Base-by-base conservation (phyloP, 2,329 filamentous ascomycete species). In the Paramyrothecium sp. region DNA sequence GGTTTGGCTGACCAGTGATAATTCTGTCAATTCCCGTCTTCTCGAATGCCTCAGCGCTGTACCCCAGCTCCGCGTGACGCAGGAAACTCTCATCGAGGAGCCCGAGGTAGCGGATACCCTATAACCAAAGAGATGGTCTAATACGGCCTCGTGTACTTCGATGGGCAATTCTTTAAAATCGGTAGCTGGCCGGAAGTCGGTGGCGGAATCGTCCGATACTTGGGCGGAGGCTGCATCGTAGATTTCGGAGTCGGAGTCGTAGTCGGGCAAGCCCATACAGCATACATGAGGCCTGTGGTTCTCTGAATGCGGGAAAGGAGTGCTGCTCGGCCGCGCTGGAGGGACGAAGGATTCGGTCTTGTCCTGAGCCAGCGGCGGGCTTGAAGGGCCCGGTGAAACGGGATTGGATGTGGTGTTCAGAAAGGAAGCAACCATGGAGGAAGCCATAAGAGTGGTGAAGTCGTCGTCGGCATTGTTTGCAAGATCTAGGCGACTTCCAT, bases 91-190 rank as follows among this genome's bases (percentile, higher is more conserved):
- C 51, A 83, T 76, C 53, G 81, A 79, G 65, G 81, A 83, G 58
- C 81, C 80, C 47, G 82, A 82, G 19, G 83, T 78, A 5, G 86
- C 78, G 1, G 88, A 87, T 46, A 86, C 82, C 51, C 86, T 82
- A 58, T 88, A 86, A 3, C 88, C 89, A 64, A 91, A 90, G 2
- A 91, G 73, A 62, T 89, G 83, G 68, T 91, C 89, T 16, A 91
- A 75, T 55, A 91, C 87, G 56, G 83, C 84, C 65, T 90, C 88
- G 67, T 90, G 88, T 13, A 92, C 89, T 69, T 91, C 89, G 56
- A 83, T 80, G 1, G 89, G 89, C 2, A 91, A 75, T 60, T 84
- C 71, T 49, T 78, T 74, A 52, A 85, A 72, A 54, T 78, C 76
- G 7, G 60, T 68, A 12, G 67, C 60, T 16, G 64, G 64, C 2